Conservation (phyloP, 1,284 basidiomycete species). For the Rhodotorula sp. region DNA sequence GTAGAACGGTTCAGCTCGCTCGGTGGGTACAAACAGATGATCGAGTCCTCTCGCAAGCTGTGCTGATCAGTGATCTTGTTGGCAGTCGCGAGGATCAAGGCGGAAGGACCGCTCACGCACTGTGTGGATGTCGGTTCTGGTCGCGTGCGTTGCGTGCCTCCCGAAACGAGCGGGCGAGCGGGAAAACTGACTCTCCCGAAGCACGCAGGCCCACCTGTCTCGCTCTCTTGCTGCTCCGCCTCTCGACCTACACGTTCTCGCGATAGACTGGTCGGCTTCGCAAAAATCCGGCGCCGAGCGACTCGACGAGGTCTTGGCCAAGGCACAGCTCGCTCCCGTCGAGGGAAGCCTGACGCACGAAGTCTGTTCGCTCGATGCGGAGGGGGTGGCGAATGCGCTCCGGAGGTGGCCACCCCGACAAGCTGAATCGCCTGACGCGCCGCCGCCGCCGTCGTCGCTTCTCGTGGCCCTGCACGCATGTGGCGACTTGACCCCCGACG, state of each 20-base stretch:
- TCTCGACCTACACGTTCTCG: conserved; percentile 37
- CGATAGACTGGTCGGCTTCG: conserved; percentile 36
- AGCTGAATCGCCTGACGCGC: neutral
- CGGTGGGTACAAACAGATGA: neutral
- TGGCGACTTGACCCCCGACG: conserved; percentile 34
- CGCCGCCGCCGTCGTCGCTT: conserved; percentile 13
- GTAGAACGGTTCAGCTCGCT: conserved; percentile 17
- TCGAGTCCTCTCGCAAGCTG: no score
- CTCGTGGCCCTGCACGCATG: conserved; percentile 39
- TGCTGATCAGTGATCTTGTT: neutral
- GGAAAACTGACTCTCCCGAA: no score
- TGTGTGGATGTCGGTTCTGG: conserved; percentile 39
- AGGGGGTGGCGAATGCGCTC: conserved; percentile 10
- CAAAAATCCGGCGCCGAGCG: conserved; percentile 34
- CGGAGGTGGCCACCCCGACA: conserved; percentile 19
- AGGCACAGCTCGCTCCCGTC: conserved; percentile 9
- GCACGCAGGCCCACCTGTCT: conserved; percentile 35
- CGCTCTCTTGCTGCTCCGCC: conserved; percentile 30
- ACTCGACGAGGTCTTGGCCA: conserved; percentile 14
- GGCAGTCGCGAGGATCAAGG: conserved; percentile 12
- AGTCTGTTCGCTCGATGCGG: conserved; percentile 30
- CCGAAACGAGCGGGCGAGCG: no score
- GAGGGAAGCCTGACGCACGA: conserved; percentile 30
- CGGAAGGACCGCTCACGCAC: conserved; percentile 12
- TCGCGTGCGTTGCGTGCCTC: conserved; percentile 14